These are phyloP conservation scores for Aspergillus hiratsukae DNA, from an alignment of 2,329 filamentous ascomycete species.

Conservation along the genomic window DNA sequence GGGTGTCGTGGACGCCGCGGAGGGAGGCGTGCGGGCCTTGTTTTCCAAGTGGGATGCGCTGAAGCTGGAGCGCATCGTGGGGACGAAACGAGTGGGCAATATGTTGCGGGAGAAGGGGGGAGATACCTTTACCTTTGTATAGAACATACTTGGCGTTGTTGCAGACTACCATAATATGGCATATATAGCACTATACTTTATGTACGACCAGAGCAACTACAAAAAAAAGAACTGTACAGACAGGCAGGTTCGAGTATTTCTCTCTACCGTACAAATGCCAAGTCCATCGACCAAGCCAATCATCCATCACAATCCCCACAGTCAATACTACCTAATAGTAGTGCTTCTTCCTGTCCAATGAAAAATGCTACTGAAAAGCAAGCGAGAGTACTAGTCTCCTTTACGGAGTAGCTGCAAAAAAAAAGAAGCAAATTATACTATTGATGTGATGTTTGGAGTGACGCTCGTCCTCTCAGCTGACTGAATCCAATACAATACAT, in stretches of 20 bases:
- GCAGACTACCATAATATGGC: too few relatives aligned
- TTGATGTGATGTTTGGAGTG: not conserved
- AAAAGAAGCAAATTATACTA: not conserved
- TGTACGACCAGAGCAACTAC: not conserved
- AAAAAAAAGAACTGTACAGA: not conserved
- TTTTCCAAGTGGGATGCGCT: conserved; percentile 89
- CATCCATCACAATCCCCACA: not conserved
- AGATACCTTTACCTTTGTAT: conserved; percentile 95
- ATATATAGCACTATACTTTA: not conserved
- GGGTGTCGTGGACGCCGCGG: conserved; percentile 53
- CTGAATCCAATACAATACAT: not conserved
- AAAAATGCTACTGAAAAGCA: not conserved
- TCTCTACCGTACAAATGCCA: not conserved
- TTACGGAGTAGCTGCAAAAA: not conserved
- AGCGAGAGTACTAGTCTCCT: not conserved
- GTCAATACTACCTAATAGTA: too few relatives aligned
- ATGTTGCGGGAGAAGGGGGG: conserved; percentile 77
- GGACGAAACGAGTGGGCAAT: conserved; percentile 70
- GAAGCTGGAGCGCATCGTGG: conserved; percentile 83
- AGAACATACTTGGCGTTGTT: conserved; percentile 18
- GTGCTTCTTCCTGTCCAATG: not conserved
- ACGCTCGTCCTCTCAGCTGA: not conserved
- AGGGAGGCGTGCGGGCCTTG: conserved; percentile 54
- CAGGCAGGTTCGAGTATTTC: not conserved
- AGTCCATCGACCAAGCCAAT: not conserved